Evolutionary conservation across 2,329 filamentous ascomycete genomes (phyloP).

Genomic region (Cytospora piceae): DNA sequence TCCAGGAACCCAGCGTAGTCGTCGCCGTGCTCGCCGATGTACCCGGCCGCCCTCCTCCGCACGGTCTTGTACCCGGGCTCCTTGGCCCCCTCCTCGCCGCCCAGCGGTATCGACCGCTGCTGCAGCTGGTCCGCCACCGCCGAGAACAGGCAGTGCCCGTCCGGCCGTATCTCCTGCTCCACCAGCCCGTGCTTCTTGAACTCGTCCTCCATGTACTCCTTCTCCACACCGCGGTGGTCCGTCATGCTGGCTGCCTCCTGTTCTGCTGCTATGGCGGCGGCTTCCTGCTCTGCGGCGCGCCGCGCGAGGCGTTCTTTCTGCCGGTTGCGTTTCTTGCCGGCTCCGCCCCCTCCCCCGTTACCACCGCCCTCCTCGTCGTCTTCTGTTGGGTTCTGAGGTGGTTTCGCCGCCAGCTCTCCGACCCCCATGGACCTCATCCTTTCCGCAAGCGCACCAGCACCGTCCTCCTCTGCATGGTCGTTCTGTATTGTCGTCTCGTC

Average conservation of each 20-base stretch:
- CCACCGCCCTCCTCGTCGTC: slow-evolving; percentile 23
- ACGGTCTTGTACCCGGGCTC: slow-evolving; percentile 65
- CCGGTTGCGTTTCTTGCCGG: slow-evolving; percentile 77
- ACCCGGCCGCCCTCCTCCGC: slow-evolving; percentile 72
- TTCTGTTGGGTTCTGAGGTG: slow-evolving; percentile 21
- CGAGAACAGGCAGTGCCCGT: slow-evolving; percentile 94
- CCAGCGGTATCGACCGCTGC: slow-evolving; percentile 52
- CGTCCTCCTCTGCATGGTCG: slow-evolving; percentile 34
- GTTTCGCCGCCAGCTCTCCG: slow-evolving; percentile 31
- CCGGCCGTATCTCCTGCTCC: slow-evolving; percentile 81
- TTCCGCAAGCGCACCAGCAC: slow-evolving; percentile 24
- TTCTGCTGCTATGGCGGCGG: slow-evolving; percentile 67
- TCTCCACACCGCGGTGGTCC: slow-evolving; percentile 72
- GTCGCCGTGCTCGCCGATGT: slow-evolving; percentile 73
- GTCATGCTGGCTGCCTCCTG: slow-evolving; percentile 76
- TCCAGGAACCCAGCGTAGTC: slow-evolving; percentile 89
- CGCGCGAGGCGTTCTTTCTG: slow-evolving; percentile 90
- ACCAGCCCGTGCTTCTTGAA: slow-evolving; percentile 67
- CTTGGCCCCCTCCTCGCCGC: slow-evolving; percentile 36
- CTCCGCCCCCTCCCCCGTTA: slow-evolving; percentile 33
- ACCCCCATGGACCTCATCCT: slow-evolving; percentile 32
- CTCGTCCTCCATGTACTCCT: slow-evolving; percentile 68
- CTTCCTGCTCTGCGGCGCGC: slow-evolving; percentile 82
- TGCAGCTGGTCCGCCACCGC: slow-evolving; percentile 84
- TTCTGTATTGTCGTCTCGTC: slow-evolving; percentile 26